phyloP scores from a whole-genome alignment of 148 eudicot genomes.

The Rhododendron mucronatum region DNA sequence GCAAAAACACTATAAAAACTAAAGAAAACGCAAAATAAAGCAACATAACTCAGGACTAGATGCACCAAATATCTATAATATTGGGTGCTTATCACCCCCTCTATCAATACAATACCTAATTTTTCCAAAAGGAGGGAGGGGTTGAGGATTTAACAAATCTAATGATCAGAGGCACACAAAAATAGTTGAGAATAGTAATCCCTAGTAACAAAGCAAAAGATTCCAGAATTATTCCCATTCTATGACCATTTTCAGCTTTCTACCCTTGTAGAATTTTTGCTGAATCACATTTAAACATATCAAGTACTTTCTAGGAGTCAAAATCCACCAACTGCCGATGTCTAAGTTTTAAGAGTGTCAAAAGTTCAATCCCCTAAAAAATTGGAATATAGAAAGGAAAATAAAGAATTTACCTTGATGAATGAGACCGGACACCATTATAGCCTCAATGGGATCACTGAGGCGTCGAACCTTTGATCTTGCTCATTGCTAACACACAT shows the following conservation, averaged over 20 bases:
- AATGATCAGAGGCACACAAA: too few species aligned
- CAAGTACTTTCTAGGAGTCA: background rate
- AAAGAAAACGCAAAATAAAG: too few species aligned
- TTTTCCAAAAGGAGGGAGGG: too few species aligned
- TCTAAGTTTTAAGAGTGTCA: background rate
- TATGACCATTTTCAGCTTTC: background rate
- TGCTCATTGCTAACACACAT: constrained; percentile 54
- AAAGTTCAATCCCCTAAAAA: background rate
- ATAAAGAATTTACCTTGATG: constrained; percentile 38
- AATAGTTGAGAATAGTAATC: too few species aligned
- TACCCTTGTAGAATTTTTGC: background rate
- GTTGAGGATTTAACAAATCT: too few species aligned
- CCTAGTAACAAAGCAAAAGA: too few species aligned
- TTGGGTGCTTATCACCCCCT: too few species aligned
- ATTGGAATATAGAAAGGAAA: background rate
- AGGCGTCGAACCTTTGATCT: constrained; percentile 47
- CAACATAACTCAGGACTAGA: too few species aligned
- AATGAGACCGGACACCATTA: constrained; percentile 44
- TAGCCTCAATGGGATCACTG: constrained; percentile 47
- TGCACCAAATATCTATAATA: too few species aligned
- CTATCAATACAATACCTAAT: too few species aligned
- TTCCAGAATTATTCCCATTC: background rate
- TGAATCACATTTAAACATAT: background rate
- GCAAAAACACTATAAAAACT: too few species aligned
- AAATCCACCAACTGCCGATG: too few species aligned